Evolutionary conservation across 495 filamentous ascomycete genomes (phyloP), one percentile per base, ranked within the genome.

Genomic region (Aspergillus coremiiformis): DNA sequence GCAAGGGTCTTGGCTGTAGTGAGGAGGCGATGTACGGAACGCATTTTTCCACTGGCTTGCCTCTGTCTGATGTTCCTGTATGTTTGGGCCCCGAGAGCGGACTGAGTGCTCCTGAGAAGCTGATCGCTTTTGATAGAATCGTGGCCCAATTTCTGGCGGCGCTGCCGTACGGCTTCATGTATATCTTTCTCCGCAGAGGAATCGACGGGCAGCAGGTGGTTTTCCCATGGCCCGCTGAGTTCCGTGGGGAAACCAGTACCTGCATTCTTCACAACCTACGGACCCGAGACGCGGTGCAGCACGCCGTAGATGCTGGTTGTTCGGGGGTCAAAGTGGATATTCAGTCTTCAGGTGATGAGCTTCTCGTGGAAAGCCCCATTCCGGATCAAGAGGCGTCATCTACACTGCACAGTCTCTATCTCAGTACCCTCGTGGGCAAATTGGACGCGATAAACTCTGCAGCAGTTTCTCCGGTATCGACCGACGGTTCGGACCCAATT

Each of bases 271-370:
- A 88, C 63, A 85, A 88, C 60, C 84, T 87, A 62, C 84, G 84
- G 61, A 84, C 54, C 29, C 79, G 82, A 24, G 75, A 83, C 24
- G 83, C 85, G 0, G 61, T 85, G 6, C 76, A 68, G 47, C 75
- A 75, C 5, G 79, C 79, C 2, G 52, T 86, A 24, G 66, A 48
- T 3, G 58, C 68, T 19, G 73, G 71, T 14, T 84, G 82, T 60
- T 80, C 71, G n/a, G 83, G 87, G 12, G 74, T 86, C 15, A 87
- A 89, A 66, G 85, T 82, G 4, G 86, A 91, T 56, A 76, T 91
- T 7, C 92, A 84, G 85, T 74, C 84, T 2, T 74, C 76, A 15
- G 49, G 60, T 2, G 41, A 61, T 21, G 62, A 73, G 21, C 64
- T 86, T 15, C 70, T 78, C 26, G 79, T 89, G 30, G 85, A 83